Conservation (phyloP, 2,329 filamentous ascomycete species). For the Calonectria multiphialidica region DNA sequence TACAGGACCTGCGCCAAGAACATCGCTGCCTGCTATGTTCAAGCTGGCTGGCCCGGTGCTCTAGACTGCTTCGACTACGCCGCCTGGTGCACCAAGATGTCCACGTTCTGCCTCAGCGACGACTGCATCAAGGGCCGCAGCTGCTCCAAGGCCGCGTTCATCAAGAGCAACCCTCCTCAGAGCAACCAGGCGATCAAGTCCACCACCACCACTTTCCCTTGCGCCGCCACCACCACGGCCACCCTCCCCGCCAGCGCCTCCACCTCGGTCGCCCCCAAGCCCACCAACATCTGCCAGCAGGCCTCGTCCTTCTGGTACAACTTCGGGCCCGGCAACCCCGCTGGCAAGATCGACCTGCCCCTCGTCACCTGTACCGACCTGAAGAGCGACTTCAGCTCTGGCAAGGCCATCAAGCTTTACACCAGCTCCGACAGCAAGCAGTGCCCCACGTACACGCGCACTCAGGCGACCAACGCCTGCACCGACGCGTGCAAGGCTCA, state of each 20-base stretch:
- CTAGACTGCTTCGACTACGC: slow-evolving; percentile 64
- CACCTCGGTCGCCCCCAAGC: slow-evolving; percentile 56
- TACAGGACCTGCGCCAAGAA: slow-evolving; percentile 61
- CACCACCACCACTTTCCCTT: slow-evolving; percentile 51
- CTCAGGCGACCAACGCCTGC: slow-evolving; percentile 56
- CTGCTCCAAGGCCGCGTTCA: slow-evolving; percentile 59
- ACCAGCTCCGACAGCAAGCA: slow-evolving; percentile 54
- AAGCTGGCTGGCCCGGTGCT: slow-evolving; percentile 62
- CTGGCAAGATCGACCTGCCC: slow-evolving; percentile 65
- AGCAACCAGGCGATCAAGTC: slow-evolving; percentile 49
- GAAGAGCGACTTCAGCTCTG: slow-evolving; percentile 51
- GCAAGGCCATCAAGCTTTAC: slow-evolving; percentile 66
- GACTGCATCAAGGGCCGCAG: slow-evolving; percentile 35
- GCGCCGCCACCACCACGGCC: slow-evolving; percentile 44
- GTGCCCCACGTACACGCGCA: slow-evolving; percentile 59
- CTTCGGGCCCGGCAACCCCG: slow-evolving; percentile 74
- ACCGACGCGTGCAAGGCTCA: slow-evolving; percentile 66
- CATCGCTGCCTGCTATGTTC: slow-evolving; percentile 62
- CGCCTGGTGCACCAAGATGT: slow-evolving; percentile 61
- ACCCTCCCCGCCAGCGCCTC: slow-evolving; percentile 47
- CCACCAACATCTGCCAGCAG: slow-evolving; percentile 66
- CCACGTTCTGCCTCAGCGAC: slow-evolving; percentile 54
- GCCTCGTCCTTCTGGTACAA: slow-evolving; percentile 69
- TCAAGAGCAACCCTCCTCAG: slow-evolving; percentile 53
- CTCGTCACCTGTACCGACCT: slow-evolving; percentile 68